A percentile compares a stretch with the other conserved stretches of the same genome.
These are phyloP conservation scores for Solanum pinnatisectum DNA, from an alignment of 257 asterid species.

Conservation along the genomic window DNA sequence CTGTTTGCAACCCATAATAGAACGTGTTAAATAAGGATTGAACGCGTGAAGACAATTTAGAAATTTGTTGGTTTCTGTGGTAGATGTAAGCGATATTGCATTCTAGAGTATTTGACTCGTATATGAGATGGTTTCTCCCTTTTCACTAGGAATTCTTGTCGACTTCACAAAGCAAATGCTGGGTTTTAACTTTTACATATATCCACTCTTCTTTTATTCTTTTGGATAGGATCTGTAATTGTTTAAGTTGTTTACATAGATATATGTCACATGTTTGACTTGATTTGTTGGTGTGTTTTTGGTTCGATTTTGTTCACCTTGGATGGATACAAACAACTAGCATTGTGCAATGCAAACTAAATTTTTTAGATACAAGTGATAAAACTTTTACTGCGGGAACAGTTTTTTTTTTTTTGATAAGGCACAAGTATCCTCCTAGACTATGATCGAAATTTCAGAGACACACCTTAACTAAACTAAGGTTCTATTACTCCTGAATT, in stretches of 20 bases:
- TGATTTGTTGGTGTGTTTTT: not conserved
- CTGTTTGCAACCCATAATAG: not conserved
- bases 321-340: not conserved
- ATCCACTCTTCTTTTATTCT: not conserved
- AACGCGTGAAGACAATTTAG: not conserved
- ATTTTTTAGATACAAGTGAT: not conserved
- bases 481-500: no score
- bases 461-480: no score
- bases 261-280: not conserved
- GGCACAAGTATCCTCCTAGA: not conserved
- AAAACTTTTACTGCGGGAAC: not conserved
- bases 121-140: not conserved
- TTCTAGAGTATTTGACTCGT: not conserved
- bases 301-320: not conserved
- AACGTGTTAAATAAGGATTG: not conserved
- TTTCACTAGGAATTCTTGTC: not conserved
- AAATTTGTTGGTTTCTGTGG: not conserved
- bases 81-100: not conserved
- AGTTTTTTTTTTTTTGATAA: no score
- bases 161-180: not conserved
- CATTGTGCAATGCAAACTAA: not conserved
- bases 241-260: not conserved
- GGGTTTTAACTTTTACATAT: not conserved
- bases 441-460: no score
- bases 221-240: not conserved